A percentile compares a stretch with the other conserved stretches of the same genome.
Conservation (phyloP, 257 asterid genomes). For the Solanum stenotomum region DNA sequence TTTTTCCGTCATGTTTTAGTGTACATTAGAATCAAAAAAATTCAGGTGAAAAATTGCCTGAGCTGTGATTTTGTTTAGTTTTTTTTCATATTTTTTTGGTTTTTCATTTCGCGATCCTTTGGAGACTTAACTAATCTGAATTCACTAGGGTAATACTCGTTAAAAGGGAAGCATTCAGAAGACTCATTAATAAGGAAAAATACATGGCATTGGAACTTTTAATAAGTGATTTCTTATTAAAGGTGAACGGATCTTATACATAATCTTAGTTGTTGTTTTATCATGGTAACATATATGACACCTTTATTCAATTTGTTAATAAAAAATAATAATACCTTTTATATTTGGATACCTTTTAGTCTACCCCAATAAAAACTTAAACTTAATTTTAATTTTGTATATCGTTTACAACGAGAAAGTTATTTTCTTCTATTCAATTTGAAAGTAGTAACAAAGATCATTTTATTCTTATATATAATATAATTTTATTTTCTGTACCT, state of each 20-base stretch:
- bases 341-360: not conserved
- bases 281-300: too few species aligned
- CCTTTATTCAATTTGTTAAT: not conserved
- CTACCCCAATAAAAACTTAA: not conserved
- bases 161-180: not conserved
- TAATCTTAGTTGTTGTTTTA: too few species aligned
- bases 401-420: not conserved
- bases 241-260: not conserved
- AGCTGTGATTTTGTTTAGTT: not conserved
- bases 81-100: accelerated
- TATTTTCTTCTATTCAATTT: not conserved
- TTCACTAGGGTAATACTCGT: not conserved
- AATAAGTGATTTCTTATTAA: not conserved
- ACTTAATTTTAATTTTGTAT: not conserved
- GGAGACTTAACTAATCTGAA: not conserved
- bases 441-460: not conserved
- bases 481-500: not conserved
- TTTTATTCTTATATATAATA: not conserved
- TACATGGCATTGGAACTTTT: not conserved
- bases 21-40: not conserved
- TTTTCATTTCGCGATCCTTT: not conserved
- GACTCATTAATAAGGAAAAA: not conserved
- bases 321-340: not conserved
- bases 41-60: not conserved
- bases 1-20: not conserved